Percentiles rank a stretch among this genome's conserved stretches.
Evolutionary conservation across 2,329 filamentous ascomycete species (phyloP).

Genomic region (Phaeosphaeria sp.): DNA sequence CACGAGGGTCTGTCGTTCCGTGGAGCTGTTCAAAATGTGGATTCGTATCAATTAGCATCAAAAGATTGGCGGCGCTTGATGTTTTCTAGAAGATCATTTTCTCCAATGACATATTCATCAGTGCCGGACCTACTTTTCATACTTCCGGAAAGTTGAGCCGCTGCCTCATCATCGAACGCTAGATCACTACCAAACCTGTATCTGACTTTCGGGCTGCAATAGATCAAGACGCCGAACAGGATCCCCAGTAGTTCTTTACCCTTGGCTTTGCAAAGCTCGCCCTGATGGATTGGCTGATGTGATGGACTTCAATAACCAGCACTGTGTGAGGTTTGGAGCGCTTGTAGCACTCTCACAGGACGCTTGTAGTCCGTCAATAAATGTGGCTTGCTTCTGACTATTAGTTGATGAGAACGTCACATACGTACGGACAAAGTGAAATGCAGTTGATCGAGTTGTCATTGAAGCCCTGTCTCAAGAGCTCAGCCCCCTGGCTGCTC

Average conservation of each 20-base stretch:
- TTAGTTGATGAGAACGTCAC: not conserved
- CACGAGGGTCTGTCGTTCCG: not conserved
- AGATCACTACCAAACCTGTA: not conserved
- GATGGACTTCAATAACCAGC: too few relatives aligned
- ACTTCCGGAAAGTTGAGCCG: not conserved
- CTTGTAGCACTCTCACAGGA: too few relatives aligned
- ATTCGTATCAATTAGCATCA: not conserved
- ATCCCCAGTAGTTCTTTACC: not conserved
- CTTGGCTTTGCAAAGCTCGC: not conserved
- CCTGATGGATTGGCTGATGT: not conserved
- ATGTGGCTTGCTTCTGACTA: not conserved
- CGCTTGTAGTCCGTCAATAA: not conserved
- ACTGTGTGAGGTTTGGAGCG: too few relatives aligned
- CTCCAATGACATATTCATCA: not conserved
- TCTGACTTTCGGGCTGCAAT: not conserved
- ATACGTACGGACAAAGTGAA: not conserved
- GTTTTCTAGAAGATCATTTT: not conserved
- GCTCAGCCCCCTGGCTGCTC: not conserved
- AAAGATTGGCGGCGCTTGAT: not conserved
- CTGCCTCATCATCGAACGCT: not conserved
- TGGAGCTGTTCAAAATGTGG: not conserved
- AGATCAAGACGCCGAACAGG: not conserved
- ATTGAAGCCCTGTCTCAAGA: constrained; percentile 26
- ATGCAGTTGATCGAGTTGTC: constrained; percentile 25
- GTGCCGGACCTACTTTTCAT: not conserved